These are phyloP conservation scores for Diaporthe citri DNA, from an alignment of 2,329 filamentous ascomycete species.

Conservation along the genomic window DNA sequence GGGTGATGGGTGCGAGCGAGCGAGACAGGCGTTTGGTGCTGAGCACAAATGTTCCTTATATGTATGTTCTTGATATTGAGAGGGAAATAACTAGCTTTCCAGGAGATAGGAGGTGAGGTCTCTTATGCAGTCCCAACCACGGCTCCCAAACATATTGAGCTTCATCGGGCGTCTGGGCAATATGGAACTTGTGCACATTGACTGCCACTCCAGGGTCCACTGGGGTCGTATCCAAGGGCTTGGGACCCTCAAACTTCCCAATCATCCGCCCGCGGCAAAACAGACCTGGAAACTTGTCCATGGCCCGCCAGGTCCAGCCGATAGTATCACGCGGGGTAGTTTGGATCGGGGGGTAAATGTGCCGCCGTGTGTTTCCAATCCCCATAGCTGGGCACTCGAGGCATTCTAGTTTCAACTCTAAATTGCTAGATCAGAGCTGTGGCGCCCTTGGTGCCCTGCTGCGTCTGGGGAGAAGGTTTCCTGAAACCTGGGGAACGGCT, in stretches of 20 bases:
- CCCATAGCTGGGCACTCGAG: slow-evolving; percentile 2
- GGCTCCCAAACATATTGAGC: slow-evolving; percentile 17
- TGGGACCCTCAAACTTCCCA: background rate
- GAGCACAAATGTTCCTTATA: background rate
- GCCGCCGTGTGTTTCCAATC: slow-evolving; percentile 27
- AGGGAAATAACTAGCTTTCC: background rate
- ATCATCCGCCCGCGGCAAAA: slow-evolving; percentile 16
- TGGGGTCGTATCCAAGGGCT: slow-evolving; percentile 4
- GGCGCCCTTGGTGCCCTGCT: background rate
- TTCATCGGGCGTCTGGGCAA: slow-evolving; percentile 26
- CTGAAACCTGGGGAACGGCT: slow-evolving; percentile 28
- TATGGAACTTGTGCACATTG: slow-evolving; percentile 11
- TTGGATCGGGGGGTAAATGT: slow-evolving; percentile 23
- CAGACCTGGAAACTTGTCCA: background rate
- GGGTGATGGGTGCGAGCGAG: background rate
- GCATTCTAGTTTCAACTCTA: slow-evolving; percentile 27
- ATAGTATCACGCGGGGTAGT: slow-evolving; percentile 25
- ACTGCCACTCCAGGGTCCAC: slow-evolving; percentile 25
- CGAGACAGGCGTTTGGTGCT: background rate
- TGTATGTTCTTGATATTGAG: background rate
- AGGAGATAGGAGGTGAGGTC: slow-evolving; percentile 3
- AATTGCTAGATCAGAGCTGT: slow-evolving; percentile 2
- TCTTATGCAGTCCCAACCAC: background rate
- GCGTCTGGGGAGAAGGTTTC: slow-evolving; percentile 25
- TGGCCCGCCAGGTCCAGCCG: background rate